phyloP scores from a whole-genome alignment of 257 asterid species.

The Fraxinus anomala region DNA sequence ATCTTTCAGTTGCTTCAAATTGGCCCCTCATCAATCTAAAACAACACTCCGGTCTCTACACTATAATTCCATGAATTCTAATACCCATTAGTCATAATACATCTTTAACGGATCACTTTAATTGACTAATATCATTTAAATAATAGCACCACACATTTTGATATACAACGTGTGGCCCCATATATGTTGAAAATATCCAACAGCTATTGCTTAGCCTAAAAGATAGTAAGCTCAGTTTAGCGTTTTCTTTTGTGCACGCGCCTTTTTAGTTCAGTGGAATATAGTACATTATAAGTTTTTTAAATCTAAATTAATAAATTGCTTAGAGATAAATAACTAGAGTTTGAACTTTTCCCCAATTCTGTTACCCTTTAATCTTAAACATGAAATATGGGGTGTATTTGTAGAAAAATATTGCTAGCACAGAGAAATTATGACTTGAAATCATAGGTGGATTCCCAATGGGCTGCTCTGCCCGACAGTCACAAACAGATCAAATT shows the following conservation, averaged over 20 bases:
- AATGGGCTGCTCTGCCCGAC: conserved; percentile 99
- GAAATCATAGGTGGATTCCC: conserved; percentile 79
- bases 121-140: too few relatives aligned
- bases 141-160: too few relatives aligned
- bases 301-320: neutral
- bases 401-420: neutral
- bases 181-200: too few relatives aligned
- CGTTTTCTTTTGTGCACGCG: neutral
- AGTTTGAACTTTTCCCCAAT: neutral
- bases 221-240: neutral
- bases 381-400: too few relatives aligned
- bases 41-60: too few relatives aligned
- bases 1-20: too few relatives aligned
- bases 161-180: too few relatives aligned
- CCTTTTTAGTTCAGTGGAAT: neutral
- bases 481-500: conserved; percentile 87
- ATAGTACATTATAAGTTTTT: neutral
- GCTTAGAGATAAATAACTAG: neutral
- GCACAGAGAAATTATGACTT: conserved; percentile 6
- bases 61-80: too few relatives aligned
- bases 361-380: neutral
- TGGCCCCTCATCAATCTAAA: too few relatives aligned
- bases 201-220: too few relatives aligned
- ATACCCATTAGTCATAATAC: too few relatives aligned
- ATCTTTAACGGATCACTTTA: too few relatives aligned